Percentiles rank a stretch among this genome's conserved stretches.
Conservation (phyloP, 768 basidiomycete species). For the Tylopilus felleus region DNA sequence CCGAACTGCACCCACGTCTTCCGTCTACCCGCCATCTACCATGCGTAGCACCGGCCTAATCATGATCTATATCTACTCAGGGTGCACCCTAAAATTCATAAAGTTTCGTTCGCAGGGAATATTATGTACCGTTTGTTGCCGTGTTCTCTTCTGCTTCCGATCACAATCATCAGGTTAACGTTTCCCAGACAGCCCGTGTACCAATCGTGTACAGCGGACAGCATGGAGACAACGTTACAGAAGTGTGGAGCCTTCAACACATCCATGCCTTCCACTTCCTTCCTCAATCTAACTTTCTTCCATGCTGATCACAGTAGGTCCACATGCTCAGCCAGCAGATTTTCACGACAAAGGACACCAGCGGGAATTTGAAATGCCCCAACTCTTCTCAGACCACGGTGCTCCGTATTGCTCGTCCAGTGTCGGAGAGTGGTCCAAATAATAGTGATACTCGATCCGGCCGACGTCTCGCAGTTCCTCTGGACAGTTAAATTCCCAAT, state of each 20-base stretch:
- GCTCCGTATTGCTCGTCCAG: not conserved
- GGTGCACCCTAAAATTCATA: constrained; percentile 31
- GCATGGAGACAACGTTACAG: constrained; percentile 27
- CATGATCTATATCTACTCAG: constrained; percentile 24
- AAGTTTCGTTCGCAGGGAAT: constrained; percentile 22
- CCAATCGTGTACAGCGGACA: constrained; percentile 7
- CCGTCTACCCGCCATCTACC: constrained; percentile 12
- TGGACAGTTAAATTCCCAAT: not conserved
- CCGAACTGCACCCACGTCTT: constrained; percentile 13
- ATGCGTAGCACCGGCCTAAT: constrained; percentile 4
- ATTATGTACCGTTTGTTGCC: constrained; percentile 30
- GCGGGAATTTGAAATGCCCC: constrained; percentile 31
- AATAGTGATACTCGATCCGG: not conserved
- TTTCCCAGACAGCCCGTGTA: constrained; percentile 16
- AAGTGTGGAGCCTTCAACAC: constrained; percentile 15
- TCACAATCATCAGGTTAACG: constrained; percentile 23
- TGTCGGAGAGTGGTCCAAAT: not conserved
- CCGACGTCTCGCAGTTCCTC: not conserved
- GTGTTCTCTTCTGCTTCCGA: constrained; percentile 25
- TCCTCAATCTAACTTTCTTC: constrained; percentile 6
- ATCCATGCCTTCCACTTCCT: constrained; percentile 2
- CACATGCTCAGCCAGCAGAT: constrained; percentile 19
- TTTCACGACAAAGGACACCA: constrained; percentile 5
- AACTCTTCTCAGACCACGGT: constrained; percentile 18
- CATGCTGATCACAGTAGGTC: not conserved